These are phyloP conservation scores for Coemansia sp. DNA, from an alignment of 192 early-diverging fungal genomes.

Conservation along the genomic window DNA sequence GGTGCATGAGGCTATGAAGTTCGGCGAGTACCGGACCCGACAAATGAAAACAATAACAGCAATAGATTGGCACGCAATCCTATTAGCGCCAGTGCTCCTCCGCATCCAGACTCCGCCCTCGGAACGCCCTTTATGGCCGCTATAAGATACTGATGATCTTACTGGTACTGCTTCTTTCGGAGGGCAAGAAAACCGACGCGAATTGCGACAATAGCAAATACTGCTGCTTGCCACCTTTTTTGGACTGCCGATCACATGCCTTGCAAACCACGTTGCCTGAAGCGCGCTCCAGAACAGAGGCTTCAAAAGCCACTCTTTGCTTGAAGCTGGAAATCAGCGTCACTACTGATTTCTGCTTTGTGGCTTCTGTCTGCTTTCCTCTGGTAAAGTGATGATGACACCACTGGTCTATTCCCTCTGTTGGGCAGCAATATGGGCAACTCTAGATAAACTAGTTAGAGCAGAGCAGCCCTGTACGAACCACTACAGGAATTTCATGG, in stretches of 20 bases:
- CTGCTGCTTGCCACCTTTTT: background rate
- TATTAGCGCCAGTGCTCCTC: background rate
- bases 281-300: background rate
- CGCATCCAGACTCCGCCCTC: background rate
- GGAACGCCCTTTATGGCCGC: background rate
- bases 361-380: background rate
- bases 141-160: too few relatives aligned
- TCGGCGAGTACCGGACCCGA: background rate
- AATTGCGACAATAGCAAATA: background rate
- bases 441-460: too few relatives aligned
- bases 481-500: too few relatives aligned
- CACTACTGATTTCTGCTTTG: background rate
- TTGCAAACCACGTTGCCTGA: too few relatives aligned
- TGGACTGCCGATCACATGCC: slow-evolving; percentile 3
- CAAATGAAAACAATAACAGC: background rate
- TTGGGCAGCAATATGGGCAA: too few relatives aligned
- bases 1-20: background rate
- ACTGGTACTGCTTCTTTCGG: background rate
- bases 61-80: background rate
- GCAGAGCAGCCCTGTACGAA: too few relatives aligned
- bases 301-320: background rate
- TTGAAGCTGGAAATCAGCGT: background rate
- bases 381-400: background rate
- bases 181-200: background rate
- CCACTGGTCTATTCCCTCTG: too few relatives aligned